A percentile compares a stretch with the other conserved stretches of the same genome.
These are phyloP conservation scores for Symmetrospora coprosmae DNA, from an alignment of 768 basidiomycete genomes.

Conservation along the genomic window DNA sequence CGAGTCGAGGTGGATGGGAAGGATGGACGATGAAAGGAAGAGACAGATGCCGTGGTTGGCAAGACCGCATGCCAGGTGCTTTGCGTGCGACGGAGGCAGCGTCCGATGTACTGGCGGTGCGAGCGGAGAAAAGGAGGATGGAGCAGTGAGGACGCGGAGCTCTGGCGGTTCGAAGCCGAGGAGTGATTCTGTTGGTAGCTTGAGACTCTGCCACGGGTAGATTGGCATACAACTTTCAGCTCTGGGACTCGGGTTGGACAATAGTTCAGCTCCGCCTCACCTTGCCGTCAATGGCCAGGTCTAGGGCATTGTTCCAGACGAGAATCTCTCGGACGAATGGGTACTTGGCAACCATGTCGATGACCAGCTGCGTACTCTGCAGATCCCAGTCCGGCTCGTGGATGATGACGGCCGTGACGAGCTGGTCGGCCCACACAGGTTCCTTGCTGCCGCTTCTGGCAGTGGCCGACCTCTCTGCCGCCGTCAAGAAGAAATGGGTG, in stretches of 20 bases:
- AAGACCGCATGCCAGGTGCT: slow-evolving; percentile 26
- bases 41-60: slow-evolving; percentile 26
- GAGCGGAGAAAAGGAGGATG: not conserved
- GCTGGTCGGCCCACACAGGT: no score
- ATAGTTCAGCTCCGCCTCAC: not conserved
- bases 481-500: no score
- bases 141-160: not conserved
- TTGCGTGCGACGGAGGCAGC: slow-evolving; percentile 3
- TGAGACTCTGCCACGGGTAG: not conserved
- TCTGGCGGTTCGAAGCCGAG: not conserved
- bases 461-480: no score
- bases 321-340: slow-evolving; percentile 30
- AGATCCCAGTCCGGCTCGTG: not conserved
- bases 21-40: not conserved
- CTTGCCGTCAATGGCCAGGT: not conserved
- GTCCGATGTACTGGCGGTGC: not conserved
- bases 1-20: slow-evolving; percentile 23
- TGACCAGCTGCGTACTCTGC: slow-evolving; percentile 19
- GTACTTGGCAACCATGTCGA: slow-evolving; percentile 21
- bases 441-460: no score
- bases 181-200: not conserved
- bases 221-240: no score
- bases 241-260: not conserved
- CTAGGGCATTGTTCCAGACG: slow-evolving; percentile 28
- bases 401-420: slow-evolving; percentile 9